Base-by-base conservation (phyloP, 768 basidiomycete species). In the Dioszegia hungarica region DNA sequence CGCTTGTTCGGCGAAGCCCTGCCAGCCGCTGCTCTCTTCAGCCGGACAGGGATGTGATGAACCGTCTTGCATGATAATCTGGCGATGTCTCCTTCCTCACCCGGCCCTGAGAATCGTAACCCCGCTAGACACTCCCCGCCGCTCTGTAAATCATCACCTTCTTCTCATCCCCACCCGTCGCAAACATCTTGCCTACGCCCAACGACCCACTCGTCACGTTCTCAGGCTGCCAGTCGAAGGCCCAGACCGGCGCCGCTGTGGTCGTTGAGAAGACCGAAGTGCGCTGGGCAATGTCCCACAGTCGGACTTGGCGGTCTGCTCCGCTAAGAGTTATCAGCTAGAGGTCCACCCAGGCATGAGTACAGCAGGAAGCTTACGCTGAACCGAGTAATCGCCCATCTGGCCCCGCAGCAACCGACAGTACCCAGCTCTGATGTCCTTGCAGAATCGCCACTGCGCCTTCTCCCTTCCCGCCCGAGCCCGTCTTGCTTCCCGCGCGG, bases 341-440 rank as follows among this genome's bases (percentile, higher is more conserved):
- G 27, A 34, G 8, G 34, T 29, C 20, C 9, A 3, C 11, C 25
- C 43, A 4, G 34, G 38, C 17, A 25, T 25, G 54, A 25, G 5
- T 29, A 22, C 20, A 44, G 31, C 9, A 38, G 20, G 36, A 19
- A 9, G 77, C 81, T 57, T 73, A 90, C 88, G 90, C 90, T 54
- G 88, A 90, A 17, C 89, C 80, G 14, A 85, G 87, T 19, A 90
- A 81, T 47, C 85, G 82, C 8, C 84, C 84, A 72, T 93, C 90
- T 10, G 86, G 88, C 27, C 89, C 87, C 38, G 92, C 83, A 66
- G 89, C 87, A 6, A 84, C 80, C 66, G 85, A 86, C 34, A 97
- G 80, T 1, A 90, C 89, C 91, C 93, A 94, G 10, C 90, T 92
- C 0, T 88, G 82, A 74, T 97, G 92, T 0, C 92, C 92, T 5